Evolutionary conservation across 2,329 filamentous ascomycete genomes (phyloP), one percentile per base, ranked within the genome.

Genomic region (Ilyonectria robusta): DNA sequence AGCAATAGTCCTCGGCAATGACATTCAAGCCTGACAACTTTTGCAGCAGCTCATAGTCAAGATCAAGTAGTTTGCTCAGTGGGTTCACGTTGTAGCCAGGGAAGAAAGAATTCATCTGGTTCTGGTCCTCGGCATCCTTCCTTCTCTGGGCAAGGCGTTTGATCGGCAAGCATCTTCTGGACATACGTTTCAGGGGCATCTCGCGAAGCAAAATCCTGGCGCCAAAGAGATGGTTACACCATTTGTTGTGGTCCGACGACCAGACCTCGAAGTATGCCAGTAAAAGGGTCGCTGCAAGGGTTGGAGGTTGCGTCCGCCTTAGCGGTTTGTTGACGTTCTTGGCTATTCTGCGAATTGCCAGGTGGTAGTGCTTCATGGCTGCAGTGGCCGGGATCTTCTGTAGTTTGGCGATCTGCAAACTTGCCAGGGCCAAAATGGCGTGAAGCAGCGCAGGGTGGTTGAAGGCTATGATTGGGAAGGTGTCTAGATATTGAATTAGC

Each of bases 251-350:
- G 72, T 99, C 95, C 23, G 94, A 95, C 40, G 92, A 93, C 91
- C 95, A 96, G 19, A 98, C 93, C 79, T 98, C 96, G 76, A 97
- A 98, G 78, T 94, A 98, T 0, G 91, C 94, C 8, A 99, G 86
- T 8, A 98, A 84, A 40, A 98, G 84, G 0, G 94, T 94, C 2
- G 95, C 94, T 8, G 95, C 95, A n/a, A 98, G 84, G 0, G 94
- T 98, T 1, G 93, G 90, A 9, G 94, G 88, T 62, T 94, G 90
- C 9, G 91, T 90, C 59, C 94, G 89, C 73, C 91, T 90, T 51
- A 85, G 86, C 0, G 90, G 85, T 29, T 93, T 88, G 53, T 89
- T 89, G 31, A 98, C 92, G 54, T 92, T 93, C 72, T 89, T 91
- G 7, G 93, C 92, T 17, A 98, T 87, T 46, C 93, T 86, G 68